Conservation (phyloP, 2,329 filamentous ascomycete genomes). For the Neopestalotiopsis sp. region DNA sequence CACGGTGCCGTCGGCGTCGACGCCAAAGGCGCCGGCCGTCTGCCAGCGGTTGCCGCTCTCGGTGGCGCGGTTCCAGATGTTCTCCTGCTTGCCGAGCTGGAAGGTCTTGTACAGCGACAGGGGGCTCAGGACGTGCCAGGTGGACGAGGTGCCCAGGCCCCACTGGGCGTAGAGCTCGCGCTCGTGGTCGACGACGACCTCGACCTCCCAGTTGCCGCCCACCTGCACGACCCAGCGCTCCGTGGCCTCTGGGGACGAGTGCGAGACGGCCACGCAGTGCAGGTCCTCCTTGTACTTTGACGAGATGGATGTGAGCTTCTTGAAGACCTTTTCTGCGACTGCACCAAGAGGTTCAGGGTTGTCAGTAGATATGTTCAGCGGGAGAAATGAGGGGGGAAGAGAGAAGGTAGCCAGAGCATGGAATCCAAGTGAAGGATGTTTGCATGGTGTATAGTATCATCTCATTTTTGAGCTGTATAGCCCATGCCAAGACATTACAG, state of each 20-base stretch:
- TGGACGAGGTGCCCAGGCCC: conserved; percentile 66
- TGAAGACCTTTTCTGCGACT: conserved; percentile 74
- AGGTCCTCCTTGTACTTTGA: conserved; percentile 51
- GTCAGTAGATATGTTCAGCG: neutral
- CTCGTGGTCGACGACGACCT: conserved; percentile 64
- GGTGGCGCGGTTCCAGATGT: conserved; percentile 69
- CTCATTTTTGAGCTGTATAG: neutral
- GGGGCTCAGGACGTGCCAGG: conserved; percentile 68
- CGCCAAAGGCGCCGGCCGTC: conserved; percentile 67
- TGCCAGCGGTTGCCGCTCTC: conserved; percentile 74
- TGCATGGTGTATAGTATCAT: neutral
- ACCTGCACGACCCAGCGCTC: conserved; percentile 62
- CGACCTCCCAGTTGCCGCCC: conserved; percentile 60
- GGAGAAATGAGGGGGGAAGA: neutral
- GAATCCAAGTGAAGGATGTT: neutral
- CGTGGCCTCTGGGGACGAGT: conserved; percentile 58
- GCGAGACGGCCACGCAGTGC: conserved; percentile 66
- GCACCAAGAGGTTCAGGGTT: neutral
- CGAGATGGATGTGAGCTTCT: conserved; percentile 56
- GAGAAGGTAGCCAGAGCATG: neutral
- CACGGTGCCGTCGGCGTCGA: conserved; percentile 50
- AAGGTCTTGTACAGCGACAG: conserved; percentile 61
- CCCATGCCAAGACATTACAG: neutral
- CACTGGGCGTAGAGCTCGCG: conserved; percentile 67
- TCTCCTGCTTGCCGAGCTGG: conserved; percentile 63